Percentiles rank a stretch among this genome's conserved stretches.
Conservation (phyloP, 306 rosid species). For the Lathyrus aphaca region DNA sequence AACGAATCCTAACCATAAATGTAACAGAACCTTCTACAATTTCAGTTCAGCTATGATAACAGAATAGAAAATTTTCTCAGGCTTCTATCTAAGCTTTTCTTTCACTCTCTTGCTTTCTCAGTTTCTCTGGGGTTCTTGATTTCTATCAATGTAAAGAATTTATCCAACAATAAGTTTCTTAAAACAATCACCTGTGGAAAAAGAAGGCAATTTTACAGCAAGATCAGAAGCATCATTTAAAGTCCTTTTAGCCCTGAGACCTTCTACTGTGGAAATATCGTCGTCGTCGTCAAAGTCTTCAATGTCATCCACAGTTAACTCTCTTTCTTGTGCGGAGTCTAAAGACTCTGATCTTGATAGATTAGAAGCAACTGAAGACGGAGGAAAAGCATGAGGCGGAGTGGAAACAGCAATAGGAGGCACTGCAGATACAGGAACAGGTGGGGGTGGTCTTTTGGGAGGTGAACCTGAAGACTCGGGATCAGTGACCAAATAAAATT, state of each 20-base stretch:
- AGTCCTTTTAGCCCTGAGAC: conserved; percentile 67
- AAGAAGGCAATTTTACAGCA: conserved; percentile 78
- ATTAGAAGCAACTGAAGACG: conserved; percentile 59
- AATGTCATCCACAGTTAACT: conserved; percentile 89
- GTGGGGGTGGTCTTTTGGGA: conserved; percentile 90
- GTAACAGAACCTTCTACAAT: conserved; percentile 14
- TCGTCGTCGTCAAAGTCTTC: conserved; percentile 89
- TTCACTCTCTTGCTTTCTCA: conserved; percentile 1
- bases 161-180: conserved; percentile 33
- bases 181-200: conserved; percentile 77
- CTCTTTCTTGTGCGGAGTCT: conserved; percentile 72
- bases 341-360: conserved; percentile 81
- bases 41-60: conserved; percentile 3
- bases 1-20: background rate
- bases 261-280: conserved; percentile 49
- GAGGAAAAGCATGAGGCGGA: conserved; percentile 51
- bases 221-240: conserved; percentile 89
- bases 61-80: background rate
- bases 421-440: conserved; percentile 57
- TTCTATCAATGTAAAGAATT: conserved; percentile 22
- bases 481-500: conserved; percentile 84
- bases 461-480: conserved; percentile 84
- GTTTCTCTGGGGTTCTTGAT: conserved; percentile 2
- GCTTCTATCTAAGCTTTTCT: background rate
- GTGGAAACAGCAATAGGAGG: conserved; percentile 51